Conservation (phyloP, 768 basidiomycete genomes). For the Tulasnella sp. region DNA sequence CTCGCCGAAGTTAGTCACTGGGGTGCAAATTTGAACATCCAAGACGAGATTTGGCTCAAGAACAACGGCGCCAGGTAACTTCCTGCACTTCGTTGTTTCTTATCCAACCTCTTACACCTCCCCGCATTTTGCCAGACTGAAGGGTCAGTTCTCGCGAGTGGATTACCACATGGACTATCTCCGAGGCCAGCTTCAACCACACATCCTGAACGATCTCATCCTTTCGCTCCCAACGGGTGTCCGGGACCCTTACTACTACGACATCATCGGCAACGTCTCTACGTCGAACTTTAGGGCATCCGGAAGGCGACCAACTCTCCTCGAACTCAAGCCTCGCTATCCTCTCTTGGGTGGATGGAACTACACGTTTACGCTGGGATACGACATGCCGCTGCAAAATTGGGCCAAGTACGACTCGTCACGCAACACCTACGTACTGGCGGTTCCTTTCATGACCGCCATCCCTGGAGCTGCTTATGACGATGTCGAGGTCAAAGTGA, state of each 20-base stretch:
- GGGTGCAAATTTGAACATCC: constrained; percentile 88
- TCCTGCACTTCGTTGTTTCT: neutral
- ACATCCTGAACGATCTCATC: constrained; percentile 59
- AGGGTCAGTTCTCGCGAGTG: constrained; percentile 93
- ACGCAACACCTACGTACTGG: constrained; percentile 55
- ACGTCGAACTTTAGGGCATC: constrained; percentile 72
- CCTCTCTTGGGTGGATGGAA: constrained; percentile 97
- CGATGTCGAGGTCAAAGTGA: constrained; percentile 62
- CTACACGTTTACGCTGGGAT: constrained; percentile 88
- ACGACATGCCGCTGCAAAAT: constrained; percentile 75
- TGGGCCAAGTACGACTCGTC: constrained; percentile 51
- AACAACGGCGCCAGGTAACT: constrained; percentile 86
- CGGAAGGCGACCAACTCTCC: constrained; percentile 47
- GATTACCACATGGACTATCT: constrained; percentile 66
- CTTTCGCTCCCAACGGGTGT: constrained; percentile 75
- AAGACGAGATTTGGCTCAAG: constrained; percentile 73
- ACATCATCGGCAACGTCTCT: constrained; percentile 90
- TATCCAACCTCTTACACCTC: neutral
- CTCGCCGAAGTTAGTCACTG: constrained; percentile 40
- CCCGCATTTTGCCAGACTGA: constrained; percentile 43
- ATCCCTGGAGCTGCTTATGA: constrained; percentile 72
- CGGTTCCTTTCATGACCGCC: constrained; percentile 75
- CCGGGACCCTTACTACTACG: constrained; percentile 76
- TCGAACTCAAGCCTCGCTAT: constrained; percentile 82
- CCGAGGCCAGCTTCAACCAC: constrained; percentile 53